These are phyloP conservation scores for Capsella bursapastoris DNA, from an alignment of 345 rosid species.

Conservation along the genomic window DNA sequence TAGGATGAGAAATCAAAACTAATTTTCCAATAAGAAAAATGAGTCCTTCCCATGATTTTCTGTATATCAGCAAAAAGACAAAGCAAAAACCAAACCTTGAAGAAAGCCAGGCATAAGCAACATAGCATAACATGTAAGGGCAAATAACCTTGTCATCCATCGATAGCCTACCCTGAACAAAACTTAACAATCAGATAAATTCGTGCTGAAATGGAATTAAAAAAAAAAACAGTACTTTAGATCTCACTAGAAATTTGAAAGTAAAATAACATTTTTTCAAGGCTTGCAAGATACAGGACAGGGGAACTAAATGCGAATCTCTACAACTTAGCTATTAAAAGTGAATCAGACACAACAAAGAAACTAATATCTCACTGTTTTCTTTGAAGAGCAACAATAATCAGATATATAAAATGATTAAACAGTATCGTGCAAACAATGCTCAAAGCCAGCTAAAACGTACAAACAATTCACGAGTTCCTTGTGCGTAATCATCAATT, in stretches of 20 bases:
- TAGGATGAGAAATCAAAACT: conserved; percentile 3
- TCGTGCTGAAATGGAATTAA: background rate
- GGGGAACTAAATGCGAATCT: conserved; percentile 8
- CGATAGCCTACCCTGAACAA: conserved; percentile 95
- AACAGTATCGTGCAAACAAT: background rate
- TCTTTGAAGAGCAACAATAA: background rate
- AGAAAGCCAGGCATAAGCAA: conserved; percentile 93
- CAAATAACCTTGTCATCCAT: conserved; percentile 73
- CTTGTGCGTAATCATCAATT: conserved; percentile 1
- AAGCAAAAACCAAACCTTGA: conserved; percentile 59
- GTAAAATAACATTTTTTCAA: background rate
- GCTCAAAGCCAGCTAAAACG: conserved; percentile 7
- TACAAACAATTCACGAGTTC: background rate
- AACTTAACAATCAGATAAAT: conserved; percentile 40
- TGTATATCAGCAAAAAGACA: conserved; percentile 1
- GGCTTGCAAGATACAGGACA: background rate
- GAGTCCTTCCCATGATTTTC: background rate
- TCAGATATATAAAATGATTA: background rate
- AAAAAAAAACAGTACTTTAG: background rate
- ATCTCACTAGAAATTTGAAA: background rate
- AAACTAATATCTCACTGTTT: background rate
- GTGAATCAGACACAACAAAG: conserved; percentile 12
- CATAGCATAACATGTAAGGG: conserved; percentile 79
- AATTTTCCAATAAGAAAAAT: background rate
- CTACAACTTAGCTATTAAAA: conserved; percentile 8